Conservation (phyloP, 805 yeast genomes). For the Zygosaccharomyces lentus region DNA sequence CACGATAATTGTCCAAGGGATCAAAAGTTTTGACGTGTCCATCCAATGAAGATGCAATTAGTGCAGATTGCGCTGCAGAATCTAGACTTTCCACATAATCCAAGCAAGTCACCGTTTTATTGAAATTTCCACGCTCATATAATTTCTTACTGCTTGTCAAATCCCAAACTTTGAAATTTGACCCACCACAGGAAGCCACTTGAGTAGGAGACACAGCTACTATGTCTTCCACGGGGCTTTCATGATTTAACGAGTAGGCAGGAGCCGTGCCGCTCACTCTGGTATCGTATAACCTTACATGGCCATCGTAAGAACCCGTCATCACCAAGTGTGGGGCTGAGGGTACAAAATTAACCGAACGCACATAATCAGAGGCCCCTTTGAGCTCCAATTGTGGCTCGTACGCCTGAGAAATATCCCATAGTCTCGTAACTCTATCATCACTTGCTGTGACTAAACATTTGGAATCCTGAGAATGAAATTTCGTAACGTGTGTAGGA, state of each 20-base stretch:
- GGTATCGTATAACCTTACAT: slow-evolving; percentile 77
- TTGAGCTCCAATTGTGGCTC: slow-evolving; percentile 68
- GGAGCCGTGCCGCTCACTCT: slow-evolving; percentile 50
- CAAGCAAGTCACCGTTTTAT: slow-evolving; percentile 86
- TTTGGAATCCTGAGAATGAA: slow-evolving; percentile 67
- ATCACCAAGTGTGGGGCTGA: slow-evolving; percentile 71
- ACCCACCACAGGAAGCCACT: slow-evolving; percentile 76
- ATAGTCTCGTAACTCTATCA: slow-evolving; percentile 79
- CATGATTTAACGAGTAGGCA: slow-evolving; percentile 64
- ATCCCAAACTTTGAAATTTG: slow-evolving; percentile 87
- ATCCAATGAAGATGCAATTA: slow-evolving; percentile 90
- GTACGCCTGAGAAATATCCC: slow-evolving; percentile 76
- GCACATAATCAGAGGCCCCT: slow-evolving; percentile 82
- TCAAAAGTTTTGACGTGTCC: slow-evolving; percentile 97
- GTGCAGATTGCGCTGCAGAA: slow-evolving; percentile 40
- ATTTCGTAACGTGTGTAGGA: slow-evolving; percentile 90
- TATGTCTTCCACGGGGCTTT: slow-evolving; percentile 80
- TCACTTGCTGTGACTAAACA: slow-evolving; percentile 79
- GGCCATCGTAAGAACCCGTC: slow-evolving; percentile 93
- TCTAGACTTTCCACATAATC: slow-evolving; percentile 32
- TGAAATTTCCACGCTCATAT: slow-evolving; percentile 77
- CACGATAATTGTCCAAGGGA: slow-evolving; percentile 72
- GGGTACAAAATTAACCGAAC: slow-evolving; percentile 76
- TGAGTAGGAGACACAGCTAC: slow-evolving; percentile 69
- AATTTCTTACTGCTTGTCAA: slow-evolving; percentile 65